phyloP scores from a whole-genome alignment of 1,284 basidiomycete genomes.

The Cutaneotrichosporon sp. region DNA sequence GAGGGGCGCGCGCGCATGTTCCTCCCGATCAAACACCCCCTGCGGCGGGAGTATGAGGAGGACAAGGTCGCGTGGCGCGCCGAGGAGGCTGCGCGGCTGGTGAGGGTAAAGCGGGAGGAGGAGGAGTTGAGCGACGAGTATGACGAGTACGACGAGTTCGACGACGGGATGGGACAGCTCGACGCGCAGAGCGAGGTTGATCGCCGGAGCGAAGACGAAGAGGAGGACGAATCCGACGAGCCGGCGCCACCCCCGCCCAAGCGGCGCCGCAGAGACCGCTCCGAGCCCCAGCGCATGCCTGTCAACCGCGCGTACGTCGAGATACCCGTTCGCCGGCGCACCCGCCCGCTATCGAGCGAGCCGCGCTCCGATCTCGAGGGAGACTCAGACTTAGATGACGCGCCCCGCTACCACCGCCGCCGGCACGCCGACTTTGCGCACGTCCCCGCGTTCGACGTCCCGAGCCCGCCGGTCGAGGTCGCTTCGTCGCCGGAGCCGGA shows the following conservation, averaged over 20 bases:
- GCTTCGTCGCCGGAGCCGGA: not conserved
- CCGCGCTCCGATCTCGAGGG: too few relatives aligned
- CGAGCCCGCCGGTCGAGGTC: not conserved
- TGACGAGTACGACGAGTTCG: too few relatives aligned
- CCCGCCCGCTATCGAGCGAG: too few relatives aligned
- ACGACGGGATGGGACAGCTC: too few relatives aligned
- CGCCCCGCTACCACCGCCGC: not conserved
- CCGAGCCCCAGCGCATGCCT: not conserved
- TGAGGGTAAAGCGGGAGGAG: conserved; percentile 1
- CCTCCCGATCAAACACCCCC: conserved; percentile 18
- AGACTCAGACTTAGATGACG: not conserved
- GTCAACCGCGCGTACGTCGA: conserved; percentile 1
- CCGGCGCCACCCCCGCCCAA: not conserved
- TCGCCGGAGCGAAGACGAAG: not conserved
- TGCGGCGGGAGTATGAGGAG: conserved; percentile 10
- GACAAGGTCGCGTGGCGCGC: conserved; percentile 9
- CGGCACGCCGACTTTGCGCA: not conserved
- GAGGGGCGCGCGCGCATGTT: conserved; percentile 38
- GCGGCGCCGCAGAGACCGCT: not conserved
- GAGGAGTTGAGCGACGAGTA: not conserved
- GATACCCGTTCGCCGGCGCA: not conserved
- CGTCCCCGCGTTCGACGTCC: not conserved
- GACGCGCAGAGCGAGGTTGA: too few relatives aligned
- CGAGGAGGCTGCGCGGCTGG: not conserved
- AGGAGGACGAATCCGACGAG: not conserved